Evolutionary conservation across 768 basidiomycete species (phyloP).

Genomic region (Clavaria fumosa): DNA sequence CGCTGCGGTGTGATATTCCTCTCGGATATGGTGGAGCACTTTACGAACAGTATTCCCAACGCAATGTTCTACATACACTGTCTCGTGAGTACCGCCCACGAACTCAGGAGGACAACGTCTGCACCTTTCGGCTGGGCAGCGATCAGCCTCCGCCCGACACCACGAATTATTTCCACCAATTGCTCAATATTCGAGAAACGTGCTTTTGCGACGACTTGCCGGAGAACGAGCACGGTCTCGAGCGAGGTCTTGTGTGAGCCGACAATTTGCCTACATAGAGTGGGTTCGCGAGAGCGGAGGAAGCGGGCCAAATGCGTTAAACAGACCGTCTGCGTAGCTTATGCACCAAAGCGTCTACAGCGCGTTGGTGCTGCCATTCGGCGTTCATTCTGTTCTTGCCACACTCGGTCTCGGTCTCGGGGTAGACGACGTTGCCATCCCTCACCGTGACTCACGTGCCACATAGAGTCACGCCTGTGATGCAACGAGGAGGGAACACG

Average conservation of each 20-base stretch:
- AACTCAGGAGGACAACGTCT: constrained; percentile 7
- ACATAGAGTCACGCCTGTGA: too few relatives aligned
- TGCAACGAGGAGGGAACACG: too few relatives aligned
- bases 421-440: too few relatives aligned
- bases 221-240: constrained; percentile 76
- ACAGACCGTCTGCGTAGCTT: constrained; percentile 61
- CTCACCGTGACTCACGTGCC: too few relatives aligned
- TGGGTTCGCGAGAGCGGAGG: constrained; percentile 10
- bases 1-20: constrained; percentile 82
- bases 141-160: constrained; percentile 64
- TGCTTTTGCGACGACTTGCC: constrained; percentile 79
- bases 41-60: constrained; percentile 92
- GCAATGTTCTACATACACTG: constrained; percentile 58
- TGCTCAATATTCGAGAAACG: constrained; percentile 80
- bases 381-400: too few relatives aligned
- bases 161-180: constrained; percentile 61
- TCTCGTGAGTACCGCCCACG: constrained; percentile 6
- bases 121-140: constrained; percentile 93
- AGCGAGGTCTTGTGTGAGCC: constrained; percentile 82
- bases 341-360: constrained; percentile 54
- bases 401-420: too few relatives aligned
- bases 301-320: constrained; percentile 2
- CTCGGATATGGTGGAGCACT: constrained; percentile 84
- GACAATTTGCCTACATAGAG: constrained; percentile 58
- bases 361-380: too few relatives aligned